Evolutionary conservation across 441 rosid species (phyloP).

Genomic region (Croton setiger): DNA sequence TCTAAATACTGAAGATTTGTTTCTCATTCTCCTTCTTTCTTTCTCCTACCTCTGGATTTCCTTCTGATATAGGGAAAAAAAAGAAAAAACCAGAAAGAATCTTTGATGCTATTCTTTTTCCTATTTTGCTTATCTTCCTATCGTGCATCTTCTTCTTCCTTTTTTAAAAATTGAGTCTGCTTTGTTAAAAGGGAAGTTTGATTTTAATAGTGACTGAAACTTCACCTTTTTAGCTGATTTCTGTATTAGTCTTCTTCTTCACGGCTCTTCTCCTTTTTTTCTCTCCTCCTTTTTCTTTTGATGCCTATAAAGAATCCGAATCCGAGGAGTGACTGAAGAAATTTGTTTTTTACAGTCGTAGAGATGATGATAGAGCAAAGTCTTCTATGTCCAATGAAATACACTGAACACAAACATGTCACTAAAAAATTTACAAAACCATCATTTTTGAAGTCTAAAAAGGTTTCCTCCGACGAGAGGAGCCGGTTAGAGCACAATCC

Average conservation of each 20-base stretch:
- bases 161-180: background rate
- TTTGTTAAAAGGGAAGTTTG: background rate
- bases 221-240: background rate
- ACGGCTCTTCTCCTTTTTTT: slow-evolving; percentile 17
- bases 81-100: background rate
- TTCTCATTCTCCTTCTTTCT: background rate
- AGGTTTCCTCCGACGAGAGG: slow-evolving; percentile 9
- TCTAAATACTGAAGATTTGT: background rate
- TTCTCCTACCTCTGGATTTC: background rate
- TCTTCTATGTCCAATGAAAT: slow-evolving; percentile 52
- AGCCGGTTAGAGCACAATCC: background rate
- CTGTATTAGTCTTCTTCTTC: slow-evolving; percentile 26
- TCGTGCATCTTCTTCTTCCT: background rate
- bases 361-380: slow-evolving; percentile 37
- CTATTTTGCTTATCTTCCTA: background rate
- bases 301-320: slow-evolving; percentile 32
- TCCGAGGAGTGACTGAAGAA: background rate
- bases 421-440: slow-evolving; percentile 43
- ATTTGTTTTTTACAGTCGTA: background rate
- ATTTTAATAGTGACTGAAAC: background rate
- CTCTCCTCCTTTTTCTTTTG: slow-evolving; percentile 18
- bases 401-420: slow-evolving; percentile 50
- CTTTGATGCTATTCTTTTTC: background rate
- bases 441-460: slow-evolving; percentile 18
- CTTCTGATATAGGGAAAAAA: background rate